phyloP scores from a whole-genome alignment of 495 filamentous ascomycete genomes.

The Xylaria acuta region DNA sequence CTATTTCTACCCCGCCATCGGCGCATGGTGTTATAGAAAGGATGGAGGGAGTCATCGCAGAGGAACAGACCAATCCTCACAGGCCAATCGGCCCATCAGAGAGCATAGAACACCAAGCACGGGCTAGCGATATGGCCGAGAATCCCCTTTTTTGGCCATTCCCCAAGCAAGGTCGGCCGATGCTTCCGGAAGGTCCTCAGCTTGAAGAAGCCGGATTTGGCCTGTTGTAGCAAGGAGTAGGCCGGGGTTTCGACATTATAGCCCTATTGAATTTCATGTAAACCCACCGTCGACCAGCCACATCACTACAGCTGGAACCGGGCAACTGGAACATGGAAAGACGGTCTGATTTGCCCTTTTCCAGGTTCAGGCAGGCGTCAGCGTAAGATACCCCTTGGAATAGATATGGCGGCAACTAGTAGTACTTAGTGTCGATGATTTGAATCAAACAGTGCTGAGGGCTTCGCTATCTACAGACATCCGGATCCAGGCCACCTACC shows the following conservation, averaged over 20 bases:
- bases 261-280: neutral
- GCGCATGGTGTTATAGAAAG: constrained; percentile 29
- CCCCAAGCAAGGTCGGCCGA: constrained; percentile 60
- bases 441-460: neutral
- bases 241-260: neutral
- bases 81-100: constrained; percentile 29
- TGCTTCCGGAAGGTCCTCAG: constrained; percentile 50
- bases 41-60: constrained; percentile 35
- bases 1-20: constrained; percentile 15
- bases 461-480: neutral
- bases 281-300: neutral
- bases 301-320: neutral
- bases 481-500: neutral
- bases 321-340: neutral
- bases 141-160: constrained; percentile 63
- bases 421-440: constrained; percentile 10
- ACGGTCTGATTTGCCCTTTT: constrained; percentile 10
- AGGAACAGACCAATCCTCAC: constrained; percentile 21
- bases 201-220: constrained; percentile 57
- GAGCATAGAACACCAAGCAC: constrained; percentile 4
- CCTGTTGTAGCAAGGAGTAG: constrained; percentile 35
- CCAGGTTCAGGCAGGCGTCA: neutral
- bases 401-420: constrained; percentile 9
- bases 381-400: constrained; percentile 21
- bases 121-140: constrained; percentile 31